A percentile compares a stretch with the other conserved stretches of the same genome.
These are phyloP conservation scores for Citrus mangshanensis DNA, from an alignment of 345 rosid genomes.

Conservation along the genomic window DNA sequence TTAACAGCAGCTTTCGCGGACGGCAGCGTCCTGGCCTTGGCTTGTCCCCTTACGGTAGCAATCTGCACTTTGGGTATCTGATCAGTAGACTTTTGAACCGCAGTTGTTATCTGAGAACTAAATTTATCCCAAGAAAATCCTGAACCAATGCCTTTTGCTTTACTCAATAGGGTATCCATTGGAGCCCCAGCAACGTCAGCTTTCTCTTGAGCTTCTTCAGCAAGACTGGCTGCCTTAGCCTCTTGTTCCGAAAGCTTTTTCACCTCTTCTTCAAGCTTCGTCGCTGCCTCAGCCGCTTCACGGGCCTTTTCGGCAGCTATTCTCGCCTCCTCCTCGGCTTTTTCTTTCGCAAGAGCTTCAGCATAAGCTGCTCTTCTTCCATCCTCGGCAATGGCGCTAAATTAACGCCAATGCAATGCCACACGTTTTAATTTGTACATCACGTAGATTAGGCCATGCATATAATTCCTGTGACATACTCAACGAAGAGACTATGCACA, in stretches of 20 bases:
- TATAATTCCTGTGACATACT: neutral
- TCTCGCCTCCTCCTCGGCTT: constrained; percentile 64
- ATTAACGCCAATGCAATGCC: neutral
- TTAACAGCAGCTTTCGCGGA: constrained; percentile 58
- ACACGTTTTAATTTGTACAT: neutral
- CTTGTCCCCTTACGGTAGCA: constrained; percentile 87
- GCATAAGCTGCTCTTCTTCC: constrained; percentile 77
- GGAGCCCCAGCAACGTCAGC: constrained; percentile 53
- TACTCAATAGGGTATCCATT: constrained; percentile 45
- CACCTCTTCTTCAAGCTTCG: constrained; percentile 47
- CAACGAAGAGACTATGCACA: neutral
- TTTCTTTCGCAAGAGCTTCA: constrained; percentile 56
- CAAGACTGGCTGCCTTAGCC: constrained; percentile 49
- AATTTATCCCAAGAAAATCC: constrained; percentile 71
- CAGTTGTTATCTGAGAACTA: constrained; percentile 56
- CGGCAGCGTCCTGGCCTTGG: constrained; percentile 65
- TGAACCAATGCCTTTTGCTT: constrained; percentile 65
- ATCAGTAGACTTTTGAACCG: constrained; percentile 39
- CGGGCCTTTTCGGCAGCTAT: constrained; percentile 55
- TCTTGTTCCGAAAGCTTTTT: constrained; percentile 58
- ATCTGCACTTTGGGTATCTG: constrained; percentile 55
- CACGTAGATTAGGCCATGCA: constrained; percentile 3
- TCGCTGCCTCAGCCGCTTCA: constrained; percentile 52
- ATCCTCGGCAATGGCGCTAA: constrained; percentile 81
- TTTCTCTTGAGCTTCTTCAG: constrained; percentile 59